Conservation (phyloP, 2,329 filamentous ascomycete genomes). For the Curvularia sp. region DNA sequence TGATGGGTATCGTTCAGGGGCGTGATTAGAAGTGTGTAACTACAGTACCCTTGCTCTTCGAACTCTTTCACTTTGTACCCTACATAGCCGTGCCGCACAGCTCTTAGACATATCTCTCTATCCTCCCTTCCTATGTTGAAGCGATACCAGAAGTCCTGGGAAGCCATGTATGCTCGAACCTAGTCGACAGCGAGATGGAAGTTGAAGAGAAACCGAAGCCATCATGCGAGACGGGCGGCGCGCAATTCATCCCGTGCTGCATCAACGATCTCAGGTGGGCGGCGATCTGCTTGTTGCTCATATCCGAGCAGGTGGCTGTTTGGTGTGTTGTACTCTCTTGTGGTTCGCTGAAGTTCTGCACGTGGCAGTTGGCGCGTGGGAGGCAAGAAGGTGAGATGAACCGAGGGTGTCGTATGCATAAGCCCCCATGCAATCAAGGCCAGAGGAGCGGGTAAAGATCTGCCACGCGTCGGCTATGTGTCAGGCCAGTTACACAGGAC, state of each 20-base stretch:
- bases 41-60: constrained; percentile 22
- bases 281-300: neutral
- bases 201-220: neutral
- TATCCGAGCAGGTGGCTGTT: neutral
- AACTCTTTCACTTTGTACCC: constrained; percentile 14
- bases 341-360: constrained; percentile 28
- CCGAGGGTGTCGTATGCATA: constrained; percentile 22
- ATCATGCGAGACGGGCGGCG: neutral
- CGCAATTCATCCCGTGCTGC: constrained; percentile 18
- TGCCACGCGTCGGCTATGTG: too few species aligned
- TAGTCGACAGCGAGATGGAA: neutral
- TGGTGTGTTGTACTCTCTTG: constrained; percentile 24
- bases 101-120: constrained; percentile 2
- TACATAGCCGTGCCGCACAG: constrained; percentile 8
- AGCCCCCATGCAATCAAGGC: constrained; percentile 10
- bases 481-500: too few species aligned
- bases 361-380: constrained; percentile 19
- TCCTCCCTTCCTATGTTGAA: neutral
- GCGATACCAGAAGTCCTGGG: constrained; percentile 11
- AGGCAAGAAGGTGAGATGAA: constrained; percentile 12
- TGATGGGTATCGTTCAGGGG: neutral
- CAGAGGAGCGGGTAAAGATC: neutral
- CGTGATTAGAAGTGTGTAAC: constrained; percentile 18
- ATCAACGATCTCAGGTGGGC: constrained; percentile 3
- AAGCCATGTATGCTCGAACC: neutral